Conservation (phyloP, 2,329 filamentous ascomycete species). For the Claviceps sp. region DNA sequence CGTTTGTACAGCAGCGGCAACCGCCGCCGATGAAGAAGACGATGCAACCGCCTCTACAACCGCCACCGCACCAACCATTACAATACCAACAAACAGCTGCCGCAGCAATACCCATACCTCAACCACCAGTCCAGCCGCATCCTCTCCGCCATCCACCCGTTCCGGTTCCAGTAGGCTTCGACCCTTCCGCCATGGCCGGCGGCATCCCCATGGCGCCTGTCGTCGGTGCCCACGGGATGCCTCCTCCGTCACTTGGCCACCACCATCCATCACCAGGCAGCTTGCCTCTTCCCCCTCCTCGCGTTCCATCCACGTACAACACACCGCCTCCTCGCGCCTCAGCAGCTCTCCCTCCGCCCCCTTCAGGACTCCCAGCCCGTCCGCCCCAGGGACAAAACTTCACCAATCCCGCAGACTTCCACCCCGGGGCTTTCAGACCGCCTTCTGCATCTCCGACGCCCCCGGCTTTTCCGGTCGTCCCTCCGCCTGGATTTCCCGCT, state of each 20-base stretch:
- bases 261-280: conserved; percentile 21
- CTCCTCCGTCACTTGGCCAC: conserved; percentile 5
- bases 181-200: conserved; percentile 17
- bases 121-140: conserved; percentile 12
- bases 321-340: conserved; percentile 14
- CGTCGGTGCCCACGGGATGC: conserved; percentile 8
- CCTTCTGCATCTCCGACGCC: conserved; percentile 24
- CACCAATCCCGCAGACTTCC: conserved; percentile 34
- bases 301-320: conserved; percentile 21
- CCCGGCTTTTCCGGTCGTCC: conserved; percentile 25
- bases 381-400: conserved; percentile 34
- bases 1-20: conserved; percentile 46
- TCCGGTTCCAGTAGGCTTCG: conserved; percentile 20
- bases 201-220: conserved; percentile 6
- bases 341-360: conserved; percentile 32
- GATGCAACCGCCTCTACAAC: conserved; percentile 10
- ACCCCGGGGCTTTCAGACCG: conserved; percentile 28
- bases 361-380: conserved; percentile 35
- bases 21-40: conserved; percentile 24
- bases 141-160: conserved; percentile 12
- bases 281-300: conserved; percentile 20
- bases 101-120: conserved; percentile 5
- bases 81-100: conserved; percentile 7
- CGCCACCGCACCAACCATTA: conserved; percentile 3
- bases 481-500: conserved; percentile 27